Percentiles rank a stretch among this genome's conserved stretches.
phyloP scores from a whole-genome alignment of 73 alveolate species.

The Tetrahymena thermophila region DNA sequence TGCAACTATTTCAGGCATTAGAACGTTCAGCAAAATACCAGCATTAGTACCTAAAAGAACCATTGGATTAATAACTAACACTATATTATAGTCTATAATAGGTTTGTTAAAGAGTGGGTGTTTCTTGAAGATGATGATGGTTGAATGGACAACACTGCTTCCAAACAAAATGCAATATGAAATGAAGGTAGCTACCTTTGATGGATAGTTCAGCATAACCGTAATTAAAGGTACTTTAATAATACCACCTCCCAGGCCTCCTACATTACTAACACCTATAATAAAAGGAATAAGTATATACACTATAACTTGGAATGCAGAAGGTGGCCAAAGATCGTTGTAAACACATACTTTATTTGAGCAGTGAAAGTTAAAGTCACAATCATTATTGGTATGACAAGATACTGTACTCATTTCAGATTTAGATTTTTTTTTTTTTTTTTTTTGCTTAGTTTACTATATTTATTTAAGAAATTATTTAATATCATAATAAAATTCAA shows the following conservation, averaged over 20 bases:
- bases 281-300: background rate
- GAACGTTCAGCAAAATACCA: constrained; percentile 1
- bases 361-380: background rate
- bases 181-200: constrained; percentile 5
- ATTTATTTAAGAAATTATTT: too few relatives aligned
- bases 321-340: background rate
- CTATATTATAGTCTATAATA: constrained; percentile 16
- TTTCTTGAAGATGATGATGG: background rate
- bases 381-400: background rate
- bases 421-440: too few relatives aligned
- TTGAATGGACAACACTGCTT: background rate
- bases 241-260: constrained; percentile 40
- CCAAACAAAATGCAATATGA: constrained; percentile 13
- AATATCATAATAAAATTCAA: too few relatives aligned
- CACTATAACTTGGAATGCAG: background rate
- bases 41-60: constrained; percentile 11
- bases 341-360: background rate
- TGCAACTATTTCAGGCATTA: constrained; percentile 15
- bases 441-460: too few relatives aligned
- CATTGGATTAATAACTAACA: background rate
- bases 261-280: constrained; percentile 15
- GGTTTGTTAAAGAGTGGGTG: constrained; percentile 8
- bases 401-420: background rate
- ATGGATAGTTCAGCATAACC: constrained; percentile 8
- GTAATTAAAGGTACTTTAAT: constrained; percentile 11